Percentiles rank a stretch among this genome's conserved stretches.
These are phyloP conservation scores for Mollisiaceae sp. DNA, from an alignment of 2,329 filamentous ascomycete species.

Conservation along the genomic window DNA sequence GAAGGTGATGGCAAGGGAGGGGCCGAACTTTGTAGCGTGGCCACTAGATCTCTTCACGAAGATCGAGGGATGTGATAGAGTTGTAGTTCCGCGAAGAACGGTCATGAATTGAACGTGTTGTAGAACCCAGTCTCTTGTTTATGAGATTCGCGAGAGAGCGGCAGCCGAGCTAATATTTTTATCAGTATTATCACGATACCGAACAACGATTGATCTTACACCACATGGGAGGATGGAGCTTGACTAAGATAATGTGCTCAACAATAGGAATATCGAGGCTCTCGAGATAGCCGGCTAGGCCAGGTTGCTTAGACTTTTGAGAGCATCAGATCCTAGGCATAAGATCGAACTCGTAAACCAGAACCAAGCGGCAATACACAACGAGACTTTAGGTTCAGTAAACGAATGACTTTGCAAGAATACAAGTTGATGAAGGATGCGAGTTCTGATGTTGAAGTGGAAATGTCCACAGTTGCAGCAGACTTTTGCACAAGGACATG, in stretches of 20 bases:
- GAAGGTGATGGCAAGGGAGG: background rate
- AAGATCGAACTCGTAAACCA: background rate
- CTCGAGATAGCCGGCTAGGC: background rate
- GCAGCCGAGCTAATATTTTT: background rate
- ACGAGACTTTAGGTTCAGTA: slow-evolving; percentile 5
- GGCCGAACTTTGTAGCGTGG: background rate
- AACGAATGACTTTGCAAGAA: slow-evolving; percentile 16
- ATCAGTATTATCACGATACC: background rate
- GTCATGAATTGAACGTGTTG: background rate
- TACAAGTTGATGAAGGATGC: background rate
- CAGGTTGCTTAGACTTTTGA: slow-evolving; percentile 1
- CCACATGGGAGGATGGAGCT: background rate
- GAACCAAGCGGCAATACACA: background rate
- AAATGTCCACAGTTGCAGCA: background rate
- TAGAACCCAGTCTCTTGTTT: background rate
- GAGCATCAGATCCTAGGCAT: slow-evolving; percentile 5
- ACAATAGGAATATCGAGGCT: background rate
- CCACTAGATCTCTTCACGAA: background rate
- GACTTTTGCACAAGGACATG: slow-evolving; percentile 6
- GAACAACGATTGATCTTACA: background rate
- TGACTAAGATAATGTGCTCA: background rate
- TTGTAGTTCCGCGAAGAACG: background rate
- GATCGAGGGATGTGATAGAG: background rate
- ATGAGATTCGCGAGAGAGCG: background rate
- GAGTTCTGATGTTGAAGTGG: background rate